A percentile compares a stretch with the other conserved stretches of the same genome.
These are phyloP conservation scores for Pseudopyricularia javanii DNA, from an alignment of 2,329 filamentous ascomycete genomes.

Conservation along the genomic window DNA sequence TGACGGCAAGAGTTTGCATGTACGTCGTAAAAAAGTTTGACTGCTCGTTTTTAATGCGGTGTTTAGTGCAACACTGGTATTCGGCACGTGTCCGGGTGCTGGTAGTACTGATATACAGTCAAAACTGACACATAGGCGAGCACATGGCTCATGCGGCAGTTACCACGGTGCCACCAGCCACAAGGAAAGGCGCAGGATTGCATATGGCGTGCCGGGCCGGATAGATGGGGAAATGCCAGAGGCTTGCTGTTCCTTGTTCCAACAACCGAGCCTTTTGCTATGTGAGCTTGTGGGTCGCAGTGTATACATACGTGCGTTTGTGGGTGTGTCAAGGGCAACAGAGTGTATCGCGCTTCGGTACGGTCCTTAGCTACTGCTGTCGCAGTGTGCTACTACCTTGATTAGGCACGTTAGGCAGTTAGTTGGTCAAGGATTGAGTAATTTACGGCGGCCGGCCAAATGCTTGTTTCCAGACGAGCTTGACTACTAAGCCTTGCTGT, in stretches of 20 bases:
- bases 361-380: too few species aligned
- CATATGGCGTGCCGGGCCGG: not conserved
- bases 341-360: too few species aligned
- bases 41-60: not conserved
- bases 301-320: too few species aligned
- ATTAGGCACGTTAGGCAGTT: too few species aligned
- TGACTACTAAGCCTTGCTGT: too few species aligned
- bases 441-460: too few species aligned
- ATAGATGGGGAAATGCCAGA: not conserved
- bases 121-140: not conserved
- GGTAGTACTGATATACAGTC: not conserved
- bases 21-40: not conserved
- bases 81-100: not conserved
- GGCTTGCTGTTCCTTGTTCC: too few species aligned
- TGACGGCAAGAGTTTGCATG: not conserved
- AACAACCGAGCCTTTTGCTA: too few species aligned
- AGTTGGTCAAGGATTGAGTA: too few species aligned
- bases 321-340: too few species aligned
- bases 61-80: not conserved
- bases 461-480: not conserved
- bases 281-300: too few species aligned
- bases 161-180: not conserved
- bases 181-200: not conserved
- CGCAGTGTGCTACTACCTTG: too few species aligned
- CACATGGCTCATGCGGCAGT: not conserved